These are phyloP conservation scores for Trypanosoma melophagium DNA, from an alignment of 208 protist genomes.

Conservation along the genomic window DNA sequence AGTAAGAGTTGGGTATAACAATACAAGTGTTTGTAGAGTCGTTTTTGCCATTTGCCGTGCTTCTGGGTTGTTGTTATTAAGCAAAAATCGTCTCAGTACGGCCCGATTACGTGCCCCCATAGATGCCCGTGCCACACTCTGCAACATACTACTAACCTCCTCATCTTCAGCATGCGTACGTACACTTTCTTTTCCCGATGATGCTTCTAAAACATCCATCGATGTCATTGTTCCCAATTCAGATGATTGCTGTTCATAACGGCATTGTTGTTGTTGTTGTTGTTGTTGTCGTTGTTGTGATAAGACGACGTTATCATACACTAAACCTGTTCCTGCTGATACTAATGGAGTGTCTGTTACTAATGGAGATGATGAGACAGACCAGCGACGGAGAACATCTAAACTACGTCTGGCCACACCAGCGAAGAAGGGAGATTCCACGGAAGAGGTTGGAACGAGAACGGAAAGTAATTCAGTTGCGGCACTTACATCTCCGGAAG, in stretches of 20 bases:
- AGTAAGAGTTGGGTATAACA: slow-evolving; percentile 5
- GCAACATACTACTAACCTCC: slow-evolving; percentile 24
- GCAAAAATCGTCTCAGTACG: slow-evolving; percentile 42
- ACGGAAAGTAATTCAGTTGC: slow-evolving; percentile 44
- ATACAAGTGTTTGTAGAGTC: slow-evolving; percentile 15
- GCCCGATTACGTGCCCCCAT: slow-evolving; percentile 48
- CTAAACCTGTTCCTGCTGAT: not conserved
- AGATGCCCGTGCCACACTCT: slow-evolving; percentile 45
- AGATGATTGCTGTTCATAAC: no score
- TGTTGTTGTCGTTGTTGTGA: not conserved
- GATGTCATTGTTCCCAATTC: not conserved
- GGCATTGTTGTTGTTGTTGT: not conserved
- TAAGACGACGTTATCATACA: no score
- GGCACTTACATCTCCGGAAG: slow-evolving; percentile 32
- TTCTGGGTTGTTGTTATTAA: slow-evolving; percentile 38
- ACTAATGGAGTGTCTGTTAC: not conserved
- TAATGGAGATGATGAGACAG: not conserved
- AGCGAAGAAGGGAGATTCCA: slow-evolving; percentile 37
- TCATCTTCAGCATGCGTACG: not conserved
- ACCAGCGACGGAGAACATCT: slow-evolving; percentile 47
- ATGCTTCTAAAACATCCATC: not conserved
- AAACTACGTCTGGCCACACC: slow-evolving; percentile 46
- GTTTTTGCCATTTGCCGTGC: slow-evolving; percentile 33
- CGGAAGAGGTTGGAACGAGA: slow-evolving; percentile 41
- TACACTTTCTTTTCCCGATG: not conserved